Conservation (phyloP, 1,284 basidiomycete genomes). For the Ganoderma boninense region DNA sequence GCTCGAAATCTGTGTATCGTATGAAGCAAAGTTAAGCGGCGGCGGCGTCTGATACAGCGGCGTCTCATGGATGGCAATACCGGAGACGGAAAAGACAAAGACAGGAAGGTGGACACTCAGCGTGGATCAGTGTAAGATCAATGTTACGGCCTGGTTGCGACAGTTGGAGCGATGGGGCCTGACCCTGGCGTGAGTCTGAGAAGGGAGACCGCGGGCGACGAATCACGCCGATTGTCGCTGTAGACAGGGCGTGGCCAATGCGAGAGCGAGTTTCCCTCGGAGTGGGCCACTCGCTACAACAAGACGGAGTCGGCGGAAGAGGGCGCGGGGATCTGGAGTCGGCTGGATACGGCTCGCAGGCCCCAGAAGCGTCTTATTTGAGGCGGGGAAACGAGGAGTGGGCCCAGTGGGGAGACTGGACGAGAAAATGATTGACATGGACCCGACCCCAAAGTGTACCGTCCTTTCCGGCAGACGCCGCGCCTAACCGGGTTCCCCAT, state of each 20-base stretch:
- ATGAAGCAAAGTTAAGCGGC: not conserved
- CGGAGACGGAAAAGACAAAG: not conserved
- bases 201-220: not conserved
- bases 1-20: not conserved
- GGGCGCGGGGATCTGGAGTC: not conserved
- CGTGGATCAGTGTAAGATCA: too few relatives aligned
- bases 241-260: not conserved
- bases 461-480: slow-evolving; percentile 26
- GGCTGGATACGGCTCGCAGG: slow-evolving; percentile 1
- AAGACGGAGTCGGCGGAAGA: not conserved
- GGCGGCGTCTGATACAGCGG: not conserved
- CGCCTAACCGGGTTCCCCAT: slow-evolving; percentile 29
- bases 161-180: slow-evolving; percentile 3
- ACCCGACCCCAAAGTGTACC: slow-evolving; percentile 19
- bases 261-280: not conserved
- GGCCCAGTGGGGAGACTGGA: not conserved
- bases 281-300: too few relatives aligned
- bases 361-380: slow-evolving; percentile 3
- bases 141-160: not conserved
- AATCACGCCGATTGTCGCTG: slow-evolving; percentile 1
- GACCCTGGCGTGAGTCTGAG: not conserved
- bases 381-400: not conserved
- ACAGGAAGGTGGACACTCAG: not conserved
- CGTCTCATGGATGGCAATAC: not conserved
- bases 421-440: slow-evolving; percentile 8